Evolutionary conservation across 108 stramenopile species (phyloP).

Genomic region (Cyclotella sp.): DNA sequence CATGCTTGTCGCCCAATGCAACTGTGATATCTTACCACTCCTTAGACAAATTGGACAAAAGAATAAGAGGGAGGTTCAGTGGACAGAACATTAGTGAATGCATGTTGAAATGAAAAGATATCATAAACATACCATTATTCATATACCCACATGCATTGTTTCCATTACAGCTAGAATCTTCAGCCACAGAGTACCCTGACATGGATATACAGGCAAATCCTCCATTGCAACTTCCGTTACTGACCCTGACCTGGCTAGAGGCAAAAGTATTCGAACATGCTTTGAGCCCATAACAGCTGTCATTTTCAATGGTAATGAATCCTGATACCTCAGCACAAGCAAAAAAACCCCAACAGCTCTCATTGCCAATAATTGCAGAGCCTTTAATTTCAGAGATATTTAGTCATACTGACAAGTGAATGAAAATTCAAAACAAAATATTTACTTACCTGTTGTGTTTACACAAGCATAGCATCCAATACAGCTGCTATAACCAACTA

Average conservation of each 20-base stretch:
- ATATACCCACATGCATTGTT: not conserved
- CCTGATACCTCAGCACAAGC: not conserved
- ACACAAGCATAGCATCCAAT: slow-evolving; percentile 2
- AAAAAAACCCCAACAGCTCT: not conserved
- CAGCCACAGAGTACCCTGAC: slow-evolving; percentile 1
- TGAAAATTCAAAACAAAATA: not conserved
- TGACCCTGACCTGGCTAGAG: not conserved
- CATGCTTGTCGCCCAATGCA: not conserved
- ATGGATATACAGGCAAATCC: not conserved
- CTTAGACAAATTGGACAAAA: not conserved
- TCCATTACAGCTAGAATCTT: not conserved
- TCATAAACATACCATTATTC: not conserved
- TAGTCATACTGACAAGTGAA: not conserved
- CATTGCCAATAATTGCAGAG: not conserved
- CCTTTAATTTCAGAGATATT: not conserved
- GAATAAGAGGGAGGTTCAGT: not conserved
- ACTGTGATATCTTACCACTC: not conserved
- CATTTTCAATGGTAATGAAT: not conserved
- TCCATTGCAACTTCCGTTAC: not conserved
- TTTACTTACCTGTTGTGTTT: slow-evolving; percentile 3
- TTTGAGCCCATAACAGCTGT: slow-evolving; percentile 2
- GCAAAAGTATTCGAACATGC: not conserved
- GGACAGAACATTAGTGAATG: slow-evolving; percentile 1
- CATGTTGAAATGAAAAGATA: too few species aligned
- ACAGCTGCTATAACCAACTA: not conserved